These are phyloP conservation scores for Stephania cephalantha DNA, from an alignment of 164 flowering plant species.

Conservation along the genomic window DNA sequence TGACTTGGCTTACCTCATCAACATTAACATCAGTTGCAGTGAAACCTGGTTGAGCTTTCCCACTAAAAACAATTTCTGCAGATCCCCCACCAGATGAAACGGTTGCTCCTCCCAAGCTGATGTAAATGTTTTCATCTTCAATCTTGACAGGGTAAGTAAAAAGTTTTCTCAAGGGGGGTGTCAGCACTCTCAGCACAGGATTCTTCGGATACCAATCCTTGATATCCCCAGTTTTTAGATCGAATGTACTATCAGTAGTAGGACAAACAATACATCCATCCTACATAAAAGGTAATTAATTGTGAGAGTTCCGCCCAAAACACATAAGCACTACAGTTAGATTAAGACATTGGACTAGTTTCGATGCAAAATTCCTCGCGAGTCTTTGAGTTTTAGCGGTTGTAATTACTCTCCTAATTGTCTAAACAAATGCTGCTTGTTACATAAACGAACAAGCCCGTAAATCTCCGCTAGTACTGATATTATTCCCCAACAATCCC, in stretches of 20 bases:
- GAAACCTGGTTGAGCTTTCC: constrained; percentile 86
- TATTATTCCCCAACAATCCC: no score
- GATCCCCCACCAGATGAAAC: constrained; percentile 41
- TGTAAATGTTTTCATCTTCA: constrained; percentile 73
- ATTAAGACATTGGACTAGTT: not conserved
- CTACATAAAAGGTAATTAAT: constrained; percentile 25
- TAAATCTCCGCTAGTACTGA: no score
- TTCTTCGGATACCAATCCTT: constrained; percentile 95
- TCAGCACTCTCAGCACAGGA: constrained; percentile 79
- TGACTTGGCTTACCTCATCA: constrained; percentile 55
- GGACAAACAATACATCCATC: constrained; percentile 97
- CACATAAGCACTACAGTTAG: not conserved
- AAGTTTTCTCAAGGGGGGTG: constrained; percentile 72
- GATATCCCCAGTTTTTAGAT: constrained; percentile 63
- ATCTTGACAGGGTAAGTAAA: constrained; percentile 75
- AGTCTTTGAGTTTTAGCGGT: not conserved
- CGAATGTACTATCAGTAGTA: constrained; percentile 88
- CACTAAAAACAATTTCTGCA: constrained; percentile 89
- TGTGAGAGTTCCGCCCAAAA: not conserved
- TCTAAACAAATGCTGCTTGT: not conserved
- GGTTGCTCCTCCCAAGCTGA: constrained; percentile 38
- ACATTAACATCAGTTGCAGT: constrained; percentile 87
- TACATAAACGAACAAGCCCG: no score
- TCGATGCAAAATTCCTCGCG: not conserved
- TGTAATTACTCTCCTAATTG: not conserved